These are phyloP conservation scores for Candida caryicola DNA, from an alignment of 805 yeast species.

Conservation along the genomic window DNA sequence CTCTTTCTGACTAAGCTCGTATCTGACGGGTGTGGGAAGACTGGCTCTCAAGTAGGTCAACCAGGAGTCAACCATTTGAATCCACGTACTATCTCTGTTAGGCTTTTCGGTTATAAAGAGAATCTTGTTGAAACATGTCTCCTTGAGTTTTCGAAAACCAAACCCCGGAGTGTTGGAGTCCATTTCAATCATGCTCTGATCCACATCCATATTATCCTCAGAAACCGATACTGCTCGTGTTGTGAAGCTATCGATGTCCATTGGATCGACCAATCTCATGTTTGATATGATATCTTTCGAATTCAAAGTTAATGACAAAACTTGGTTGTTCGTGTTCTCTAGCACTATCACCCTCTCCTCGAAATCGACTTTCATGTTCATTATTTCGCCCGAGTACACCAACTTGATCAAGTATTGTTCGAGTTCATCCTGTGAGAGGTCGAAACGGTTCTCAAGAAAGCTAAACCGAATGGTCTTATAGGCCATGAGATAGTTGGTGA, in stretches of 20 bases:
- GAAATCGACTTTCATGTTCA: constrained; percentile 29
- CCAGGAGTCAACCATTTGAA: constrained; percentile 16
- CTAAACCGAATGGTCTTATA: constrained; percentile 29
- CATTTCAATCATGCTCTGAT: constrained; percentile 1
- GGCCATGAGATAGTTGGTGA: constrained; percentile 29
- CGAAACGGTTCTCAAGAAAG: constrained; percentile 20
- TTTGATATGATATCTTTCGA: constrained; percentile 23
- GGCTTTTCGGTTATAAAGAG: constrained; percentile 10
- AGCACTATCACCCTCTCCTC: constrained; percentile 19
- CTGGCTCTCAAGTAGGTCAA: constrained; percentile 19
- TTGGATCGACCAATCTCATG: constrained; percentile 8
- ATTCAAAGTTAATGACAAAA: constrained; percentile 19
- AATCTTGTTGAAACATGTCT: constrained; percentile 3
- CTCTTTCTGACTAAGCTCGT: constrained; percentile 33
- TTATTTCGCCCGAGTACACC: constrained; percentile 28
- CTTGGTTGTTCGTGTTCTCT: constrained; percentile 2
- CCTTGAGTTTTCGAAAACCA: background rate
- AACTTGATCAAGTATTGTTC: constrained; percentile 27
- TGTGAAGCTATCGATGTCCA: background rate
- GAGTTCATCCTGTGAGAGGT: constrained; percentile 19
- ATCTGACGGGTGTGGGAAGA: constrained; percentile 26
- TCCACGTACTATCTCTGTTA: constrained; percentile 4
- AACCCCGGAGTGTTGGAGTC: background rate
- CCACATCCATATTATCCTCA: constrained; percentile 12
- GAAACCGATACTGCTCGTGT: too few species aligned